Conservation (phyloP, 495 filamentous ascomycete species). For the Penicillium manginii region DNA sequence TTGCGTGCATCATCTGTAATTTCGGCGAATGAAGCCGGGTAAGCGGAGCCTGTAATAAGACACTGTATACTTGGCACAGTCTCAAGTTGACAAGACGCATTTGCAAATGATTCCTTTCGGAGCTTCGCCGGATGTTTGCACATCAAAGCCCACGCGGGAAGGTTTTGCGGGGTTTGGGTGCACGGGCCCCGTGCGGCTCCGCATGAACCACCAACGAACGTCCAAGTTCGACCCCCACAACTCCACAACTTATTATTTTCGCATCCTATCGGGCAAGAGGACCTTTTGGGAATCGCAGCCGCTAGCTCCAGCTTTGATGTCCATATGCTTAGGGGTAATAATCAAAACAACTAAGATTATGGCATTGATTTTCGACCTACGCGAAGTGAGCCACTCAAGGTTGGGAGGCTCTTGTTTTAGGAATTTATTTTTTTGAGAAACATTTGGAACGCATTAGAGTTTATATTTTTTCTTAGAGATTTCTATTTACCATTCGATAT, state of each 20-base stretch:
- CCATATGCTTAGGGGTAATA: too few relatives aligned
- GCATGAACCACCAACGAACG: slow-evolving; percentile 1
- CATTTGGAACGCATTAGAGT: too few relatives aligned
- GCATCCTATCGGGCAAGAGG: too few relatives aligned
- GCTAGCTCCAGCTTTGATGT: too few relatives aligned
- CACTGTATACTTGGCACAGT: too few relatives aligned
- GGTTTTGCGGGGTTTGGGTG: slow-evolving; percentile 13
- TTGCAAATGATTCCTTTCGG: not conserved
- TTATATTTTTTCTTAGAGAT: too few relatives aligned
- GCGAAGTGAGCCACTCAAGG: too few relatives aligned
- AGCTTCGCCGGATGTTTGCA: not conserved
- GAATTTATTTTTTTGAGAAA: too few relatives aligned
- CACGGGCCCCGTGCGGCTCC: slow-evolving; percentile 10
- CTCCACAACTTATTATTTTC: not conserved
- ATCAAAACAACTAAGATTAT: too few relatives aligned
- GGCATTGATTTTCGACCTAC: too few relatives aligned
- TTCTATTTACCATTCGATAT: not conserved
- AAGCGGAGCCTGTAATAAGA: slow-evolving; percentile 4
- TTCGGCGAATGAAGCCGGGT: slow-evolving; percentile 3
- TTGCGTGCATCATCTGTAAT: not conserved
- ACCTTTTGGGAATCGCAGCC: too few relatives aligned
- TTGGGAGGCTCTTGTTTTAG: too few relatives aligned
- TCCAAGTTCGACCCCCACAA: not conserved
- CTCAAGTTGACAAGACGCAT: not conserved
- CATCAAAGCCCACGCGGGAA: slow-evolving; percentile 8